A percentile compares a stretch with the other conserved stretches of the same genome.
phyloP scores from a whole-genome alignment of 176 grass and related monocot genomes.

The Aegilops tauschii region DNA sequence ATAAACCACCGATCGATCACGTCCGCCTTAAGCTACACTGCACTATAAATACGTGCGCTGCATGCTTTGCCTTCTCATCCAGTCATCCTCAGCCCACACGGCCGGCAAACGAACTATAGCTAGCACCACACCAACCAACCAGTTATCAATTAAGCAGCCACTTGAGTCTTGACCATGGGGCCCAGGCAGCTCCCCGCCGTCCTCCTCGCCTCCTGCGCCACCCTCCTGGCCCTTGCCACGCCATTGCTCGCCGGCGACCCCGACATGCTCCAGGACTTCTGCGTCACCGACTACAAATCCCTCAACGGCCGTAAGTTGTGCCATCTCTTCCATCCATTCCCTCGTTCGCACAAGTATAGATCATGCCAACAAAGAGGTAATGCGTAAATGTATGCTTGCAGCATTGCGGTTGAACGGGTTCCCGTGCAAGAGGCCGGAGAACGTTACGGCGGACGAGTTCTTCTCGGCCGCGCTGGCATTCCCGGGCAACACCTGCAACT shows the following conservation, averaged over 20 bases:
- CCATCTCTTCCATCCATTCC: too few relatives aligned
- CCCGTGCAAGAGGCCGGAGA: too few relatives aligned
- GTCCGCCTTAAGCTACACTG: neutral
- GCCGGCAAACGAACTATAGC: too few relatives aligned
- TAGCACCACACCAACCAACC: neutral
- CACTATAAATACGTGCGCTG: neutral
- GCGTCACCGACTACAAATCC: slow-evolving; percentile 73
- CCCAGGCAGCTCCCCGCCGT: neutral
- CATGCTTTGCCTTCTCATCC: neutral
- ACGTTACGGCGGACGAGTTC: too few relatives aligned
- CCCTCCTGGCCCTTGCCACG: slow-evolving; percentile 10
- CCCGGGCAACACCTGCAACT: too few relatives aligned
- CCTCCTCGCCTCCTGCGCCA: neutral
- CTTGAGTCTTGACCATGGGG: neutral
- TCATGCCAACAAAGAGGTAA: too few relatives aligned
- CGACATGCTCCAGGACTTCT: slow-evolving; percentile 83
- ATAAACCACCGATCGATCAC: neutral
- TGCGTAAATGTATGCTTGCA: too few relatives aligned
- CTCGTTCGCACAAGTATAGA: too few relatives aligned
- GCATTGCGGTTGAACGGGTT: too few relatives aligned
- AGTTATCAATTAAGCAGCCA: neutral
- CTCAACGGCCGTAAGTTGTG: slow-evolving; percentile 45
- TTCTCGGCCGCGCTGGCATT: too few relatives aligned
- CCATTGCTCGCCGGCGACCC: slow-evolving; percentile 54
- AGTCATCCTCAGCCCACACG: neutral